Percentiles rank a stretch among this genome's conserved stretches.
phyloP scores from a whole-genome alignment of 1,284 basidiomycete genomes.

The Porogramme epimiltina region DNA sequence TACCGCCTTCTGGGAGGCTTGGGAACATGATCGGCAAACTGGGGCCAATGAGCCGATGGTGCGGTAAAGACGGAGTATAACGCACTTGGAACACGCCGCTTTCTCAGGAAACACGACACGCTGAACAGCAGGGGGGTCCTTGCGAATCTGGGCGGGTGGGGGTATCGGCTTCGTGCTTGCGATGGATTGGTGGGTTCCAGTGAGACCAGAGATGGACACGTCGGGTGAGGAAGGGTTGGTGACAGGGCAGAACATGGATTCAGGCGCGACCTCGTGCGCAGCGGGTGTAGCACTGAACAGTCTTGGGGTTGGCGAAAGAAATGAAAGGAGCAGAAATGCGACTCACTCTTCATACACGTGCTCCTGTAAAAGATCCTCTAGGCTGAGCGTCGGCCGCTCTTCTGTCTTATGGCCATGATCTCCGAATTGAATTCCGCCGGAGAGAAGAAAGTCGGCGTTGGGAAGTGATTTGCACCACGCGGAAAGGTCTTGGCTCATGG shows the following conservation, averaged over 20 bases:
- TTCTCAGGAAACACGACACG: constrained; percentile 68
- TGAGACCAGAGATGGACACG: background rate
- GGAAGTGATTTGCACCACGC: constrained; percentile 58
- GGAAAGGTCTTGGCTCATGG: constrained; percentile 53
- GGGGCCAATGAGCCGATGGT: constrained; percentile 11
- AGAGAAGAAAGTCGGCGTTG: constrained; percentile 39
- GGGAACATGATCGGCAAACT: constrained; percentile 82
- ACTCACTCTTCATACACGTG: constrained; percentile 74
- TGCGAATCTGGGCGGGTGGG: constrained; percentile 55
- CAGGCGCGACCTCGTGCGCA: constrained; percentile 7
- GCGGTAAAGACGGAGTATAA: constrained; percentile 12
- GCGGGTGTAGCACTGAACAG: constrained; percentile 13
- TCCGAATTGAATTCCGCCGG: constrained; percentile 24
- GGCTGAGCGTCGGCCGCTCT: constrained; percentile 53
- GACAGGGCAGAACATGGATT: constrained; percentile 20
- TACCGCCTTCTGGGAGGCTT: constrained; percentile 80
- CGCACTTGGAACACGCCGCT: constrained; percentile 75
- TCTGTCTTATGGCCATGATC: constrained; percentile 34
- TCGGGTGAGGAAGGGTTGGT: constrained; percentile 13
- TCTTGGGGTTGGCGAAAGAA: background rate
- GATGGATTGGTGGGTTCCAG: constrained; percentile 14
- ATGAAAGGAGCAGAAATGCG: background rate
- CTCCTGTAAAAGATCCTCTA: constrained; percentile 73
- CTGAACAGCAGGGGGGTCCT: constrained; percentile 49
- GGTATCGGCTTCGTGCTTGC: constrained; percentile 54